These are phyloP conservation scores for Schizosaccharomyces japonicus DNA, from an alignment of 805 yeast genomes.

Conservation along the genomic window DNA sequence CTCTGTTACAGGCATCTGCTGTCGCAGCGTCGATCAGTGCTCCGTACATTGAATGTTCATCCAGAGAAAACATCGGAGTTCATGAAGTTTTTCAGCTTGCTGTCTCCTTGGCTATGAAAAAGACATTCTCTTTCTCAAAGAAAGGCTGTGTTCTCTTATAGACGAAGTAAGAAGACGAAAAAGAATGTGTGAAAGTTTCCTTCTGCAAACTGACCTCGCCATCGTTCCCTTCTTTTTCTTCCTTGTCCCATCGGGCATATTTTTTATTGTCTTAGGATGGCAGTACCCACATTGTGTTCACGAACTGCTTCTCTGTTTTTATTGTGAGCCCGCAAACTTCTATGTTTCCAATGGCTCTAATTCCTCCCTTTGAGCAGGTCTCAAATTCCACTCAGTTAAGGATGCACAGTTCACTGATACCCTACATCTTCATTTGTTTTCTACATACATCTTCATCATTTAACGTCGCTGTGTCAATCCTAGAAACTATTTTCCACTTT, in stretches of 20 bases:
- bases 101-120: conserved; percentile 2
- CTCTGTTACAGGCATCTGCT: neutral
- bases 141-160: neutral
- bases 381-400: too few species aligned
- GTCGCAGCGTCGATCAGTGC: conserved; percentile 33
- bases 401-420: too few species aligned
- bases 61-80: conserved; percentile 44
- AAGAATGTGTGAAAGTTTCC: too few species aligned
- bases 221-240: neutral
- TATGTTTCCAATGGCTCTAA: neutral
- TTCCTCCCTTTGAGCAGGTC: too few species aligned
- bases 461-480: too few species aligned
- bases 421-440: too few species aligned
- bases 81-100: conserved; percentile 45
- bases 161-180: too few species aligned
- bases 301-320: neutral
- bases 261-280: neutral
- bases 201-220: neutral
- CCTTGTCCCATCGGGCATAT: neutral
- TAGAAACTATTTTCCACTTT: too few species aligned
- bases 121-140: neutral
- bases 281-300: neutral
- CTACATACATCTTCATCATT: too few species aligned
- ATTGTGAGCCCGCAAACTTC: neutral
- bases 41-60: conserved; percentile 58